These are phyloP conservation scores for Suhomyces choctaworum DNA, from an alignment of 1,139 yeast species.

Conservation along the genomic window DNA sequence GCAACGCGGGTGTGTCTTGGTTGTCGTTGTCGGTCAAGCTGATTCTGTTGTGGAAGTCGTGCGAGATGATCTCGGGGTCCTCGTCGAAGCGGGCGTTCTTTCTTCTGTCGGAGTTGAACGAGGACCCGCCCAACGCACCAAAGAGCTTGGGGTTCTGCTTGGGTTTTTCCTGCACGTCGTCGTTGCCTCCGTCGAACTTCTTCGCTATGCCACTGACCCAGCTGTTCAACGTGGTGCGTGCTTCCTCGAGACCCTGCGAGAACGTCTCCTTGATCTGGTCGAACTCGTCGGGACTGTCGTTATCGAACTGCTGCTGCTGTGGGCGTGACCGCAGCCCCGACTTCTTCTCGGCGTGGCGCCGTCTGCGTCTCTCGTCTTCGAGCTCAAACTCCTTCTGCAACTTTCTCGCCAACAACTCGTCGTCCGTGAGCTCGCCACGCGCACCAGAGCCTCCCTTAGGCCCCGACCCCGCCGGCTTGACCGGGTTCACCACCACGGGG, in stretches of 20 bases:
- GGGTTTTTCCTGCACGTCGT: conserved; percentile 10
- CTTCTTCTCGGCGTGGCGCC: conserved; percentile 25
- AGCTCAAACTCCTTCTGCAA: conserved; percentile 70
- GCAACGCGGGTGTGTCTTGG: conserved; percentile 46
- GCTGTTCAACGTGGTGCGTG: conserved; percentile 71
- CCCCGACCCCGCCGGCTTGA: conserved; percentile 12
- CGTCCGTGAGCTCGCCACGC: conserved; percentile 53
- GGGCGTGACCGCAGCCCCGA: conserved; percentile 7
- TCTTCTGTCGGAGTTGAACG: conserved; percentile 31
- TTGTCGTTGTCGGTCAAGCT: conserved; percentile 49
- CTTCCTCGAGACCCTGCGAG: conserved; percentile 79
- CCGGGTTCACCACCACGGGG: conserved; percentile 26
- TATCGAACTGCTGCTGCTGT: conserved; percentile 23
- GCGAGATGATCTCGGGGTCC: conserved; percentile 52
- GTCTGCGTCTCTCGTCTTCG: conserved; percentile 35
- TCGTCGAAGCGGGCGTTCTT: conserved; percentile 49
- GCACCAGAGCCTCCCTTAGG: conserved; percentile 1
- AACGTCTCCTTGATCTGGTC: conserved; percentile 71
- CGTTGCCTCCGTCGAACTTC: conserved; percentile 40
- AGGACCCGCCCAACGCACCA: conserved; percentile 51
- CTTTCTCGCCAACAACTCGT: conserved; percentile 79
- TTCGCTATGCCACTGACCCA: conserved; percentile 80
- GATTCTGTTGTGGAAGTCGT: conserved; percentile 58
- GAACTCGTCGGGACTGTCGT: conserved; percentile 55
- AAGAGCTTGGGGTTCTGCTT: conserved; percentile 38